Conservation (phyloP, 78 protist genomes). For the Parvularia atlantis region DNA sequence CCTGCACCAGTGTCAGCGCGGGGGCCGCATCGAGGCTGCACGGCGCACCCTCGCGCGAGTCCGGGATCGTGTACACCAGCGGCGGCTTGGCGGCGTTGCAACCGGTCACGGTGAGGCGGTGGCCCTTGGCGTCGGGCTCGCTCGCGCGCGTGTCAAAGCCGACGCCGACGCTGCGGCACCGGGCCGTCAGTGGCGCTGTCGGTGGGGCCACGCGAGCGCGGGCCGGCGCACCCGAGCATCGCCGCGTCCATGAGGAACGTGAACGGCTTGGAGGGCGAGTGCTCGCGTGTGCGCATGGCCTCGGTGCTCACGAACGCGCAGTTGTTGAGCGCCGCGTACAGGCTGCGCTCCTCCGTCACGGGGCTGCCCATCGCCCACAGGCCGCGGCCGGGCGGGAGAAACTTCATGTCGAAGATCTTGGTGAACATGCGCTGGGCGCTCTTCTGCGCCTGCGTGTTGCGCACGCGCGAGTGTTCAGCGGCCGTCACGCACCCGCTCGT, state of each 20-base stretch:
- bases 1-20: no score
- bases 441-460: slow-evolving; percentile 15
- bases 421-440: slow-evolving; percentile 66
- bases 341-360: slow-evolving; percentile 49
- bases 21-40: no score
- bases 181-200: no score
- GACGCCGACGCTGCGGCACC: slow-evolving; percentile 25
- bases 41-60: slow-evolving; percentile 66
- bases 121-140: not conserved
- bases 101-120: not conserved
- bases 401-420: slow-evolving; percentile 66
- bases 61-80: slow-evolving; percentile 29
- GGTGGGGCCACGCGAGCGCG: no score
- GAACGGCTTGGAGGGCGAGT: slow-evolving; percentile 56
- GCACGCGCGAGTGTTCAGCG: not conserved
- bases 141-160: slow-evolving; percentile 7
- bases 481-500: not conserved
- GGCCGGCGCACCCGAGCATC: slow-evolving; percentile 66
- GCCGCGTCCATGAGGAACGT: slow-evolving; percentile 77
- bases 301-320: slow-evolving; percentile 76
- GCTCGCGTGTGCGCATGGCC: slow-evolving; percentile 12
- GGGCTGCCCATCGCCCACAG: slow-evolving; percentile 78
- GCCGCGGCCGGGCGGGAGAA: slow-evolving; percentile 76
- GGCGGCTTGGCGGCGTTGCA: not conserved
- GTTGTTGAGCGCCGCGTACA: slow-evolving; percentile 70